These are phyloP conservation scores for Phyllosticta capitalensis DNA, from an alignment of 2,329 filamentous ascomycete species.

Conservation along the genomic window DNA sequence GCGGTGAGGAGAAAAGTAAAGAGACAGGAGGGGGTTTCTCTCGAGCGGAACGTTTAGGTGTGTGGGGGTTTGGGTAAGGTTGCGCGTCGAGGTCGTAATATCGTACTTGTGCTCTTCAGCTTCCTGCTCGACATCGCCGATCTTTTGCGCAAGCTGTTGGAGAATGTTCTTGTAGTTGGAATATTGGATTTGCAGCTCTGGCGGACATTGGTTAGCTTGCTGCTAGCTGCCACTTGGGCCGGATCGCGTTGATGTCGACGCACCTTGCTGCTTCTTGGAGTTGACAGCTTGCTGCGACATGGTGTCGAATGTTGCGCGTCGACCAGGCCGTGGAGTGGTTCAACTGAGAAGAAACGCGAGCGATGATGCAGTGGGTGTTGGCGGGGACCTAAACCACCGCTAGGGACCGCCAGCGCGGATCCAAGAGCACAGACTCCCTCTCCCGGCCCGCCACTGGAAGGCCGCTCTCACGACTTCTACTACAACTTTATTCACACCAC, in stretches of 20 bases:
- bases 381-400: background rate
- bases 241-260: background rate
- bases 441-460: background rate
- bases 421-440: background rate
- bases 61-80: conserved; percentile 14
- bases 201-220: background rate
- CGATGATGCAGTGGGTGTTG: background rate
- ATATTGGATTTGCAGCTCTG: conserved; percentile 74
- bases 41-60: conserved; percentile 15
- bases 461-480: background rate
- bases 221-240: background rate
- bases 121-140: conserved; percentile 95
- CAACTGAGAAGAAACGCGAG: background rate
- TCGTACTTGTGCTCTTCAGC: conserved; percentile 95
- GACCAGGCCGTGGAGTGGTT: background rate
- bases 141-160: conserved; percentile 90
- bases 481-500: background rate
- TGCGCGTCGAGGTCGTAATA: background rate
- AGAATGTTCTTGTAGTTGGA: conserved; percentile 66
- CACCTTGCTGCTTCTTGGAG: conserved; percentile 68
- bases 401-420: background rate
- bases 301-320: background rate
- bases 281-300: conserved; percentile 41
- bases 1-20: conserved; percentile 16
- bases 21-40: conserved; percentile 7